Evolutionary conservation across 2,329 filamentous ascomycete genomes (phyloP).

Genomic region (Triangularia verruculosa): DNA sequence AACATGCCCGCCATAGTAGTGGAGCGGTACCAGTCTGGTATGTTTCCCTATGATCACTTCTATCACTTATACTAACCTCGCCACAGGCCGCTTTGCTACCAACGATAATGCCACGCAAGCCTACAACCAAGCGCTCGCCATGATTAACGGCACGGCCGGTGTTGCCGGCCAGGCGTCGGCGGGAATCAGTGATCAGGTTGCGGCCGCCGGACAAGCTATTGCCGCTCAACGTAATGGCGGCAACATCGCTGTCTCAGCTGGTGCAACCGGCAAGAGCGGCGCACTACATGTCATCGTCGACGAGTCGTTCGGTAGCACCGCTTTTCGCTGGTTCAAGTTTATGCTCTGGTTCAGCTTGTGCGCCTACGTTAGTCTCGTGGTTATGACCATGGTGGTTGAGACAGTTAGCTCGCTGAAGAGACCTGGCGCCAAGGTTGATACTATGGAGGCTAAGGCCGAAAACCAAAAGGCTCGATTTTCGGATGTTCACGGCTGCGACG

Average conservation of each 20-base stretch:
- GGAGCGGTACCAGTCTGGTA: slow-evolving; percentile 79
- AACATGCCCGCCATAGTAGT: slow-evolving; percentile 93
- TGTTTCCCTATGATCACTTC: neutral
- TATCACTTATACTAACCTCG: neutral
- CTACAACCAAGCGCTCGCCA: slow-evolving; percentile 69
- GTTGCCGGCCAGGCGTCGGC: slow-evolving; percentile 9
- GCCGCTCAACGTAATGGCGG: slow-evolving; percentile 68
- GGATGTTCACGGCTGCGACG: slow-evolving; percentile 95
- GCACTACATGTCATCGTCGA: slow-evolving; percentile 97
- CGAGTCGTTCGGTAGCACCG: slow-evolving; percentile 71
- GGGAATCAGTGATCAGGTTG: slow-evolving; percentile 57
- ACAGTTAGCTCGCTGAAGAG: slow-evolving; percentile 76
- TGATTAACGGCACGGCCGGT: slow-evolving; percentile 33
- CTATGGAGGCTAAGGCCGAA: slow-evolving; percentile 86
- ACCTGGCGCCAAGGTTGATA: slow-evolving; percentile 64
- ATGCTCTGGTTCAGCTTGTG: slow-evolving; percentile 73
- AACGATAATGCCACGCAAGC: slow-evolving; percentile 74
- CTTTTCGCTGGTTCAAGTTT: slow-evolving; percentile 94
- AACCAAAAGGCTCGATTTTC: slow-evolving; percentile 87
- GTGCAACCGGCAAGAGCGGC: slow-evolving; percentile 73
- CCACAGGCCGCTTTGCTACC: slow-evolving; percentile 63
- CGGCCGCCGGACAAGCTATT: slow-evolving; percentile 78
- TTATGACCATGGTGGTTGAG: slow-evolving; percentile 81
- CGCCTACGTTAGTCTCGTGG: slow-evolving; percentile 73
- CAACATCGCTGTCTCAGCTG: slow-evolving; percentile 55